Evolutionary conservation across 1,284 basidiomycete genomes (phyloP), one percentile per base, ranked within the genome.

Genomic region (Fomes fomentarius): DNA sequence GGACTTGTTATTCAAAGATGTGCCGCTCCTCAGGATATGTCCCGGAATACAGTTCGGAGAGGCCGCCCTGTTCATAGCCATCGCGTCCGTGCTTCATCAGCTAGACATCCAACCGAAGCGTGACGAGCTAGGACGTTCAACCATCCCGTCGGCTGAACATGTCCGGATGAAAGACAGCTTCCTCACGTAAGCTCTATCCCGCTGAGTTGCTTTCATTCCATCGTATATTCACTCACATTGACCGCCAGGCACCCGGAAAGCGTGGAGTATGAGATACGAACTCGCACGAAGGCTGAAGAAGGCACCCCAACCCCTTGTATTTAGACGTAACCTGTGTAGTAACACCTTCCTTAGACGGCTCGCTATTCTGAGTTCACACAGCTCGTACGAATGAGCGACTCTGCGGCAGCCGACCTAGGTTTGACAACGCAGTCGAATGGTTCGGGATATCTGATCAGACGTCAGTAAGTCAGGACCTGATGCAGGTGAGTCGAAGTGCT

Each of bases 351-450:
- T 33, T 33, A 3, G 30, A 31, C 30, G n/a, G n/a, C 28, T 37
- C 35, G 15, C 19, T 17, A 17, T 8, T 37, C 15, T 17, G n/a
- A 43, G n/a, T n/a, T n/a, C n/a, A n/a, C 22, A 24, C 38, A 40
- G 38, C 17, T 35, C 14, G 43, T n/a, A 6, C 47, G 30, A 14
- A 86, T 81, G 21, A 85, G 66, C 14, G 76, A 73, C 45, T 80
- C 66, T 3, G 83, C 78, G 57, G 75, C 78, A 35, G 78, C 73
- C 0, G 83, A 85, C 24, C 84, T 78, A 9, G 84, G 84, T 61
- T 74, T 80, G 60, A 87, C 77, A n/a, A 72, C 65, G 60, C 84
- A 87, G 60, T 79, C 76, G 71, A 83, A 87, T 6, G 82, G 78
- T 58, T 78, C 80, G 5, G 83, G 84, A 61, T 84, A 83, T 61